phyloP scores from a whole-genome alignment of 352 stramenopile species.

The Globisporangium polare region DNA sequence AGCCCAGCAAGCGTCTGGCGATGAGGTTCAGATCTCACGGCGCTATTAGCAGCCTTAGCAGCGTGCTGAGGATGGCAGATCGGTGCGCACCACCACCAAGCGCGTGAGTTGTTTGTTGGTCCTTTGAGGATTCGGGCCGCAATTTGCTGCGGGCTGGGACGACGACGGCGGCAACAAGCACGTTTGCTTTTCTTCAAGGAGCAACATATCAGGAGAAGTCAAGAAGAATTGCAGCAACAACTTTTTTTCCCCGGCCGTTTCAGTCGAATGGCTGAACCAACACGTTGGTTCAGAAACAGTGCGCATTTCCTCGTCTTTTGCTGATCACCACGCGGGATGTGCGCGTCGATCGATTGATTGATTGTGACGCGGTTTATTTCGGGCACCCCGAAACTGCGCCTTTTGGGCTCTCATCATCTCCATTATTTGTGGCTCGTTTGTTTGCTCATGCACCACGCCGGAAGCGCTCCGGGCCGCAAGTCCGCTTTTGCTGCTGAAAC shows the following conservation, averaged over 20 bases:
- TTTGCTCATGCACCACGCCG: background rate
- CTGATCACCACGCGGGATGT: constrained; percentile 1
- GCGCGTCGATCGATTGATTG: background rate
- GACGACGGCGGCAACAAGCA: too few relatives aligned
- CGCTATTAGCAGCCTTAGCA: too few relatives aligned
- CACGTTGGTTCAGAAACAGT: constrained; percentile 1
- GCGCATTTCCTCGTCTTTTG: background rate
- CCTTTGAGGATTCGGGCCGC: too few relatives aligned
- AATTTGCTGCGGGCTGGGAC: too few relatives aligned
- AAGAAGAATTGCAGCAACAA: background rate
- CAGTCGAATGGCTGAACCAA: constrained; percentile 2
- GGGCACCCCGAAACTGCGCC: background rate
- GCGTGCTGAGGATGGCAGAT: too few relatives aligned
- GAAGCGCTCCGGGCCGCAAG: background rate
- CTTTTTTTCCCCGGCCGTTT: background rate
- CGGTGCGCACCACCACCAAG: too few relatives aligned
- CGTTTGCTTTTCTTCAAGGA: too few relatives aligned
- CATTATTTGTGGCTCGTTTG: background rate
- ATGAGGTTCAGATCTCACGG: too few relatives aligned
- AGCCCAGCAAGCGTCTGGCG: too few relatives aligned
- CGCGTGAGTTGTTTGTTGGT: too few relatives aligned
- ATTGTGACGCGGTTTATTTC: constrained; percentile 11
- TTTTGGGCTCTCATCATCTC: constrained; percentile 12
- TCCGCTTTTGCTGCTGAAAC: constrained; percentile 2
- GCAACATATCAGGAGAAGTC: background rate